These are phyloP conservation scores for Alternaria infectoria DNA, from an alignment of 2,329 filamentous ascomycete species.

Conservation along the genomic window DNA sequence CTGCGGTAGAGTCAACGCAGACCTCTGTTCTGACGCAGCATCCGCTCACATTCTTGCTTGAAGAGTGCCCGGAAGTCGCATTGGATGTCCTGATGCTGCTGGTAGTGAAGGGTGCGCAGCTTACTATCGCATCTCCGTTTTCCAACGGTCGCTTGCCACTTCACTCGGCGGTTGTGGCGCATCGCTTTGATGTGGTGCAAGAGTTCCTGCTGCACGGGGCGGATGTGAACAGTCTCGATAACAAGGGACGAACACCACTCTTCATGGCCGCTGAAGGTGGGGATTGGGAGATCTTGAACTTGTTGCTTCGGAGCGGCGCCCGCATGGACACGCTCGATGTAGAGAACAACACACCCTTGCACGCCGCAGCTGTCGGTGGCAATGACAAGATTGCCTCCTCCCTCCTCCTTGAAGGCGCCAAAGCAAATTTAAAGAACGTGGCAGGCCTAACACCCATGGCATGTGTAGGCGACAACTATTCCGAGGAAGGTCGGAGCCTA, in stretches of 20 bases:
- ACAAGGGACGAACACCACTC: constrained; percentile 26
- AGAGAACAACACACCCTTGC: constrained; percentile 30
- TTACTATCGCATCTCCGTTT: constrained; percentile 26
- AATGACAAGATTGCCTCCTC: constrained; percentile 16
- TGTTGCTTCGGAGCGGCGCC: constrained; percentile 26
- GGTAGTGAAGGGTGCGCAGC: constrained; percentile 26
- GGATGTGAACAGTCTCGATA: constrained; percentile 25
- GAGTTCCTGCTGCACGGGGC: constrained; percentile 26
- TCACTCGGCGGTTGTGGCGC: constrained; percentile 34
- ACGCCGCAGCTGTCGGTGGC: constrained; percentile 25
- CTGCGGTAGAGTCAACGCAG: constrained; percentile 8
- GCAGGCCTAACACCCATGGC: constrained; percentile 24
- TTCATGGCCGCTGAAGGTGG: constrained; percentile 29
- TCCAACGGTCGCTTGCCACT: constrained; percentile 34
- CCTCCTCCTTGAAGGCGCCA: constrained; percentile 29
- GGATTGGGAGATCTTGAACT: constrained; percentile 26
- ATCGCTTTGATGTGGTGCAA: constrained; percentile 33
- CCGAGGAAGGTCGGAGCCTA: constrained; percentile 24
- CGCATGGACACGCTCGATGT: constrained; percentile 20
- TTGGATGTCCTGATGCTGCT: constrained; percentile 30
- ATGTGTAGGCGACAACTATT: constrained; percentile 16
- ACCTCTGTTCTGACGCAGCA: constrained; percentile 18
- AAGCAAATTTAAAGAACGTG: constrained; percentile 19
- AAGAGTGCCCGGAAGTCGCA: constrained; percentile 27
- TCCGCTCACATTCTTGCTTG: constrained; percentile 33